Conservation (phyloP, 331 rosid species). For the Cydonia oblonga region DNA sequence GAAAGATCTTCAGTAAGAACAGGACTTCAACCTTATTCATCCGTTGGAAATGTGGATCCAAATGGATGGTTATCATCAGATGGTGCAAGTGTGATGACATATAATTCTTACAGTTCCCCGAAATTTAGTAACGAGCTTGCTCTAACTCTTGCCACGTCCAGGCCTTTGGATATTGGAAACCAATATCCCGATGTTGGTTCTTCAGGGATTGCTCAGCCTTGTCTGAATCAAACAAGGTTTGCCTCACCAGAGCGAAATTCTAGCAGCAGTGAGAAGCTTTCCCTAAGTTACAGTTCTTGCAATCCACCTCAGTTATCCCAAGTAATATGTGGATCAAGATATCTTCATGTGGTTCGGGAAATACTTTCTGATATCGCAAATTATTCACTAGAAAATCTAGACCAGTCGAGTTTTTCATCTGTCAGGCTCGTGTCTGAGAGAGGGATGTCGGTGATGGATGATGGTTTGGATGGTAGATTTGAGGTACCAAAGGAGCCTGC, state of each 20-base stretch:
- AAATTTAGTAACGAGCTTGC: slow-evolving; percentile 47
- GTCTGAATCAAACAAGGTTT: slow-evolving; percentile 32
- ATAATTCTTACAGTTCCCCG: slow-evolving; percentile 23
- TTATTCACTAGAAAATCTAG: slow-evolving; percentile 41
- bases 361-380: slow-evolving; percentile 55
- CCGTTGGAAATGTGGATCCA: slow-evolving; percentile 26
- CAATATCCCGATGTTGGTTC: slow-evolving; percentile 29
- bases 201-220: slow-evolving; percentile 25
- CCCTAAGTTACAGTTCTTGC: slow-evolving; percentile 21
- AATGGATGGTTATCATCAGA: slow-evolving; percentile 39
- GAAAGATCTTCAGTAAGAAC: slow-evolving; percentile 12
- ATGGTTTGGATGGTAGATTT: slow-evolving; percentile 9
- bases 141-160: slow-evolving; percentile 52
- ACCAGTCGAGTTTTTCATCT: slow-evolving; percentile 22
- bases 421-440: neutral
- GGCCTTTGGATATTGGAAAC: slow-evolving; percentile 20
- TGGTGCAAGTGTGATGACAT: slow-evolving; percentile 14
- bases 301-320: slow-evolving; percentile 24
- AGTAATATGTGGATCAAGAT: slow-evolving; percentile 41
- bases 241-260: slow-evolving; percentile 33
- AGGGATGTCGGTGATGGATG: neutral
- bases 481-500: slow-evolving; percentile 29
- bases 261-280: slow-evolving; percentile 26
- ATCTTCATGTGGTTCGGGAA: slow-evolving; percentile 53
- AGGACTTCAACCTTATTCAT: slow-evolving; percentile 17